Base-by-base conservation (phyloP, 805 yeast species). In the Zygosaccharomyces bailii region DNA sequence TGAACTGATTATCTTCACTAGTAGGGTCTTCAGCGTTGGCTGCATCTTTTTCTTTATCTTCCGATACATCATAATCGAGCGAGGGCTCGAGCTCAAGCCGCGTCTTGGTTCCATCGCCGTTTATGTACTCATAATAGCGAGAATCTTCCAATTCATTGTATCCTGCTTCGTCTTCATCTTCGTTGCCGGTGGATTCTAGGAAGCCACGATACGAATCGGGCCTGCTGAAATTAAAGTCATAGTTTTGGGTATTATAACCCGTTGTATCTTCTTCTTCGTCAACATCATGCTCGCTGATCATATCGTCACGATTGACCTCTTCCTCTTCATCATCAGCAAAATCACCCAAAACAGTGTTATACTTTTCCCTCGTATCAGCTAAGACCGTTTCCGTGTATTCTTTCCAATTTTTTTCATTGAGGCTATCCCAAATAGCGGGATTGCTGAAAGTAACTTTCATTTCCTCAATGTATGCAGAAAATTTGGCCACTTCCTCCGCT, bases 401-500 rank as follows among this genome's bases (percentile, higher is more conserved):
- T 42, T 79, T 79, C 98, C 98, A 90, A 9, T 73, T 31, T 9
- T 54, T 39, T 29, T 62, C 63, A 19, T 56, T 54, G 18, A 65
- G 45, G 37, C 57, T 52, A 2, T 54, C 54, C 34, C 50, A 43
- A 3, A 65, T 59, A 6, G 49, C 55, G 10, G 59, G 47, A 20
- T 59, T 57, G 18, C 54, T 42, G 40, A 61, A 61, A 2, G 52
- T 51, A 13, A 63, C 52, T 29, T 63, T 60, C 57, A 60, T 57
- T 42, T 63, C 68, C 20, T 64, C 63, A 30, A 74, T 68, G 17
- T 78, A 72, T 4, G 71, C 68, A 4, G 72, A 63, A 60, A 93
- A 93, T 65, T 93, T 93, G 35, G 90, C 96, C 38, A 93, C 93
- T 63, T 93, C 99, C 63, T 93, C 99, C 35, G 96, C 90, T 42